Percentiles rank a stretch among this genome's conserved stretches.
Conservation (phyloP, 2,329 filamentous ascomycete species). For the Penicillium decumbens region DNA sequence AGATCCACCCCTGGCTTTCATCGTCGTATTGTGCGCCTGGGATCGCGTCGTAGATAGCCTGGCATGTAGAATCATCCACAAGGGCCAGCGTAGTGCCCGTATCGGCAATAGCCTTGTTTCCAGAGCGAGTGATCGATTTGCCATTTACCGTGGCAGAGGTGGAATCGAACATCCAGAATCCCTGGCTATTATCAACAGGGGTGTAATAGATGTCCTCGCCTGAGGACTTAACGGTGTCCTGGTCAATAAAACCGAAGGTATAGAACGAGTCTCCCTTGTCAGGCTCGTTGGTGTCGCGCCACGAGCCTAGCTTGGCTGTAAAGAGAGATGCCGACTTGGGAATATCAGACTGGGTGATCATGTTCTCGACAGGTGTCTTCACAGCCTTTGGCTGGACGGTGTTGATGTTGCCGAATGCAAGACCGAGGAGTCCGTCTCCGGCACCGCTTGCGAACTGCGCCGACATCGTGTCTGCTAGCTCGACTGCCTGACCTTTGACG, state of each 20-base stretch:
- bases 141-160: constrained; percentile 56
- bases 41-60: constrained; percentile 61
- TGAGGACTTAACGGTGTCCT: constrained; percentile 54
- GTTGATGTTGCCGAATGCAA: constrained; percentile 63
- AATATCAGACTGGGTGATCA: constrained; percentile 58
- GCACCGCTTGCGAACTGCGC: constrained; percentile 52
- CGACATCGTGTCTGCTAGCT: constrained; percentile 59
- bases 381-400: constrained; percentile 55
- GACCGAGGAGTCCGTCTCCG: constrained; percentile 62
- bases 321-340: constrained; percentile 55
- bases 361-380: constrained; percentile 63
- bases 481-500: constrained; percentile 60
- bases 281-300: constrained; percentile 46
- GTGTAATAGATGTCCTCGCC: constrained; percentile 57
- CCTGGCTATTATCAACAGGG: constrained; percentile 58
- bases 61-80: constrained; percentile 57
- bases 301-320: constrained; percentile 59
- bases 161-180: constrained; percentile 65
- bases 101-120: constrained; percentile 65
- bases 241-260: constrained; percentile 68
- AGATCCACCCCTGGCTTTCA: constrained; percentile 59
- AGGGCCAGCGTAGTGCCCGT: constrained; percentile 67
- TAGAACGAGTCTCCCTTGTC: constrained; percentile 57
- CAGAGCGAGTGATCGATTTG: constrained; percentile 46
- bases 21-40: constrained; percentile 56